Percentiles rank a stretch among this genome's conserved stretches.
phyloP scores from a whole-genome alignment of 2,329 filamentous ascomycete genomes.

The Fusarium sp. region DNA sequence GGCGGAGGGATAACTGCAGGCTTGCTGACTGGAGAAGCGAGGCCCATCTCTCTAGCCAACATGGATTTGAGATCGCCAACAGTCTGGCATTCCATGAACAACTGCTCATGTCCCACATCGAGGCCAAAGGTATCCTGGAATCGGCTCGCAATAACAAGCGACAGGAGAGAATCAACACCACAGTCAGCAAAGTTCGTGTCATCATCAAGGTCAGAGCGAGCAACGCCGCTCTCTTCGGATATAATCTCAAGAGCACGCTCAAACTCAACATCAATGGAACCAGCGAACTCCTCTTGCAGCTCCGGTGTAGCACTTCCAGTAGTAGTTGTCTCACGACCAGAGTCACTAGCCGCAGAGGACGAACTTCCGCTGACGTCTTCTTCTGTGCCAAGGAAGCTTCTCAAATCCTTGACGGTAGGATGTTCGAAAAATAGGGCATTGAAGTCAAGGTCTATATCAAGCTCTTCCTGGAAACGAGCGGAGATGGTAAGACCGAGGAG shows the following conservation, averaged over 20 bases:
- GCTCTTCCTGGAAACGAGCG: conserved; percentile 68
- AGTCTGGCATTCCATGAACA: conserved; percentile 35
- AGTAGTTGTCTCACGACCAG: conserved; percentile 5
- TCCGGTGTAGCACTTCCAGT: conserved; percentile 18
- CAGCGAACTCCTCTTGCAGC: conserved; percentile 8
- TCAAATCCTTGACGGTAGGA: conserved; percentile 67
- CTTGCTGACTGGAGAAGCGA: background rate
- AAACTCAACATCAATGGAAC: conserved; percentile 26
- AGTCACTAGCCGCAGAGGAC: conserved; percentile 29
- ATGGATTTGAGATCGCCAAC: conserved; percentile 21
- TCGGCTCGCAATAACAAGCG: conserved; percentile 68
- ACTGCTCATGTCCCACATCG: conserved; percentile 27
- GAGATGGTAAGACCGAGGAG: conserved; percentile 71
- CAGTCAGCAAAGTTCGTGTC: conserved; percentile 70
- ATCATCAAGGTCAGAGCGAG: conserved; percentile 67
- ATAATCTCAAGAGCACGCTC: conserved; percentile 38
- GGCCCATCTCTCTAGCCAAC: conserved; percentile 14
- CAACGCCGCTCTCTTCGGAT: conserved; percentile 67
- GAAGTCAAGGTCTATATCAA: conserved; percentile 67
- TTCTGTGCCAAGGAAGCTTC: conserved; percentile 45
- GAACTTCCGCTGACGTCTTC: conserved; percentile 25
- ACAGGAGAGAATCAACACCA: conserved; percentile 72
- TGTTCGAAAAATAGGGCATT: conserved; percentile 66
- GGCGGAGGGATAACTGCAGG: background rate
- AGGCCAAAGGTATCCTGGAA: conserved; percentile 60